Conservation (phyloP, 192 early-diverging fungal genomes). For the Entrophospora sp. region DNA sequence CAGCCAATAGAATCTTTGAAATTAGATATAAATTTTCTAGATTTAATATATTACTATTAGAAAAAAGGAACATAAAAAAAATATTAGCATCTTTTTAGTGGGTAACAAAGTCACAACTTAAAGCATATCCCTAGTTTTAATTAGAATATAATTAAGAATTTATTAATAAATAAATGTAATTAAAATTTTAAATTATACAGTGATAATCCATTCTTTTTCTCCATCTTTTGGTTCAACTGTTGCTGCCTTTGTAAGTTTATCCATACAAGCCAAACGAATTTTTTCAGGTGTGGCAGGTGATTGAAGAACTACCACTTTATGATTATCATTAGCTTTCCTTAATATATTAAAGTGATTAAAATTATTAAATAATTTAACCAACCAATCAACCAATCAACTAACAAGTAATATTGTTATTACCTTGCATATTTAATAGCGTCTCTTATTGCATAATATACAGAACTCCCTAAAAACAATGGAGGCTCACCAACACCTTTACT, state of each 20-base stretch:
- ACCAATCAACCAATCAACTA: neutral
- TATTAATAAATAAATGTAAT: neutral
- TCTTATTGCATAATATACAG: conserved; percentile 70
- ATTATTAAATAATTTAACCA: neutral
- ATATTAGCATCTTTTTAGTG: too few relatives aligned
- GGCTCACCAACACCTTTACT: conserved; percentile 85
- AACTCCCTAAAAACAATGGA: conserved; percentile 72
- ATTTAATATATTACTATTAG: too few relatives aligned
- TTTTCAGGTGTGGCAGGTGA: conserved; percentile 73
- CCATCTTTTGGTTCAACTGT: conserved; percentile 29
- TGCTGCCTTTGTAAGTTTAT: conserved; percentile 44
- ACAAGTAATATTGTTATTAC: neutral
- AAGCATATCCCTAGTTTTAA: too few relatives aligned
- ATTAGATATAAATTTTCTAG: too few relatives aligned
- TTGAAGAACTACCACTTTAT: conserved; percentile 49
- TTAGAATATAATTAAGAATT: neutral
- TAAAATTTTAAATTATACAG: conserved; percentile 21
- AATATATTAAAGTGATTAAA: neutral
- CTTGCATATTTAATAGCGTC: conserved; percentile 71
- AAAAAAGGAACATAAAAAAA: too few relatives aligned
- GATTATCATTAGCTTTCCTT: conserved; percentile 35
- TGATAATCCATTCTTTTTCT: conserved; percentile 31
- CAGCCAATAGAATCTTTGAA: too few relatives aligned
- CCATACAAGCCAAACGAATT: conserved; percentile 63
- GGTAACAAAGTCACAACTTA: too few relatives aligned